Percentiles rank a stretch among this genome's conserved stretches.
Conservation (phyloP, 2,329 filamentous ascomycete genomes). For the Penicillium hesseltinei region DNA sequence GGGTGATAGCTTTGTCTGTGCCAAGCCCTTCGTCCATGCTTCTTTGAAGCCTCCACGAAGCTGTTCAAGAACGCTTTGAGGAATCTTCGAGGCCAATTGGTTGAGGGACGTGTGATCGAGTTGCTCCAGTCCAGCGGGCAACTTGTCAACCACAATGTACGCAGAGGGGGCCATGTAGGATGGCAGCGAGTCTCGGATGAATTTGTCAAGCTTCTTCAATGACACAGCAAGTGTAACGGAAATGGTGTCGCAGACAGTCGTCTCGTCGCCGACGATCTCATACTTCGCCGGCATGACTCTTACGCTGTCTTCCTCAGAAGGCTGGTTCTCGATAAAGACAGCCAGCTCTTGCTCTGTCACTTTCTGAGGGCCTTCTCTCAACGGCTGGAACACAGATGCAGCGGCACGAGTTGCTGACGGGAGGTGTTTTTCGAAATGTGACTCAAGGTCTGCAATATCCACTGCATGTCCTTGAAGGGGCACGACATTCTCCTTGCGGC, state of each 20-base stretch:
- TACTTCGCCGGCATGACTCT: constrained; percentile 28
- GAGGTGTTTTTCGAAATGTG: constrained; percentile 38
- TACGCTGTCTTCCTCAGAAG: constrained; percentile 25
- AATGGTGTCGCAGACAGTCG: constrained; percentile 23
- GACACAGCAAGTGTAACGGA: constrained; percentile 33
- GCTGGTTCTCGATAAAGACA: constrained; percentile 36
- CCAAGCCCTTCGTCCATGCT: constrained; percentile 35
- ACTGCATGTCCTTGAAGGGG: constrained; percentile 41
- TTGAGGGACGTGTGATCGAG: constrained; percentile 35
- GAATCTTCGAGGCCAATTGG: constrained; percentile 30
- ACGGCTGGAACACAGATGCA: constrained; percentile 26
- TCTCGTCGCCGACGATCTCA: constrained; percentile 11
- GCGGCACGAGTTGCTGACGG: constrained; percentile 30
- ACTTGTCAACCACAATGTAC: constrained; percentile 43
- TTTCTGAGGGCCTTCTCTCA: constrained; percentile 14
- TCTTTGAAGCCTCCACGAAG: constrained; percentile 21
- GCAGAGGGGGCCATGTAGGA: constrained; percentile 46
- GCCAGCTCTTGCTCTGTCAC: constrained; percentile 23
- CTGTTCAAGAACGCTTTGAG: constrained; percentile 15
- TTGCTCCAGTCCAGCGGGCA: constrained; percentile 31
- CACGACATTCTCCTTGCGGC: constrained; percentile 34
- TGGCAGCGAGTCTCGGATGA: constrained; percentile 44
- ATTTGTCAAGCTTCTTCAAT: constrained; percentile 46
- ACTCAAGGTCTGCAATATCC: constrained; percentile 43
- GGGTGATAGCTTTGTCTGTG: constrained; percentile 32